Conservation (phyloP, 331 rosid species). For the Acacia pycnantha region DNA sequence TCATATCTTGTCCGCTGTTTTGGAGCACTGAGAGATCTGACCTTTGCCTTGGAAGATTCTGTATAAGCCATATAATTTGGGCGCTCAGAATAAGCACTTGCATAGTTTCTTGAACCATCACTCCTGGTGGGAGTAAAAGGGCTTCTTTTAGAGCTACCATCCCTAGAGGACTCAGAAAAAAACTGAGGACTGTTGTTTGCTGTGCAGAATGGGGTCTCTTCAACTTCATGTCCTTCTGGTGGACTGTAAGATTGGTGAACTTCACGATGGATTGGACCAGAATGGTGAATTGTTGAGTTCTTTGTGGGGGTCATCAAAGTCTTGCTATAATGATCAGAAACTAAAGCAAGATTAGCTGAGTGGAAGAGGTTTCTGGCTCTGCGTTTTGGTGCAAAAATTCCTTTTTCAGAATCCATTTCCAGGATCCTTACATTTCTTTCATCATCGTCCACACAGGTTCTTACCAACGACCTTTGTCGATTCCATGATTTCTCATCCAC, state of each 20-base stretch:
- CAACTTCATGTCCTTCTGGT: slow-evolving; percentile 36
- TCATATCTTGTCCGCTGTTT: slow-evolving; percentile 68
- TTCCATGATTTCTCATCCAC: slow-evolving; percentile 41
- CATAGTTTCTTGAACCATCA: slow-evolving; percentile 59
- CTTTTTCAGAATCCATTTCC: slow-evolving; percentile 50
- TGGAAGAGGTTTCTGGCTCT: slow-evolving; percentile 41
- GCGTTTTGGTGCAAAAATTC: slow-evolving; percentile 35
- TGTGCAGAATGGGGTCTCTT: slow-evolving; percentile 52
- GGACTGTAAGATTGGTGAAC: slow-evolving; percentile 45
- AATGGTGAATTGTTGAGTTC: slow-evolving; percentile 49
- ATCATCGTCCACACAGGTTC: slow-evolving; percentile 40
- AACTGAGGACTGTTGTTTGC: slow-evolving; percentile 55
- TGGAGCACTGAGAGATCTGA: slow-evolving; percentile 73
- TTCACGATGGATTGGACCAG: slow-evolving; percentile 50
- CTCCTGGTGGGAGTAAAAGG: slow-evolving; percentile 71
- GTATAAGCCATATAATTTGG: slow-evolving; percentile 88
- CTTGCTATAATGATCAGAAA: slow-evolving; percentile 45
- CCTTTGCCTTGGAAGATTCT: slow-evolving; percentile 75
- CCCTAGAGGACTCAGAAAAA: slow-evolving; percentile 52
- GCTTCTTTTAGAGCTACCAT: slow-evolving; percentile 38
- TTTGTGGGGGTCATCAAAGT: slow-evolving; percentile 46
- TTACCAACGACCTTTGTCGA: slow-evolving; percentile 35
- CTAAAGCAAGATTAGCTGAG: slow-evolving; percentile 32
- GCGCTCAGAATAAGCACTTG: slow-evolving; percentile 52
- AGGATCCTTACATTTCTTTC: slow-evolving; percentile 41